A percentile compares a stretch with the other conserved stretches of the same genome.
Conservation (phyloP, 345 rosid genomes). For the Eucalyptus erythrocorys region DNA sequence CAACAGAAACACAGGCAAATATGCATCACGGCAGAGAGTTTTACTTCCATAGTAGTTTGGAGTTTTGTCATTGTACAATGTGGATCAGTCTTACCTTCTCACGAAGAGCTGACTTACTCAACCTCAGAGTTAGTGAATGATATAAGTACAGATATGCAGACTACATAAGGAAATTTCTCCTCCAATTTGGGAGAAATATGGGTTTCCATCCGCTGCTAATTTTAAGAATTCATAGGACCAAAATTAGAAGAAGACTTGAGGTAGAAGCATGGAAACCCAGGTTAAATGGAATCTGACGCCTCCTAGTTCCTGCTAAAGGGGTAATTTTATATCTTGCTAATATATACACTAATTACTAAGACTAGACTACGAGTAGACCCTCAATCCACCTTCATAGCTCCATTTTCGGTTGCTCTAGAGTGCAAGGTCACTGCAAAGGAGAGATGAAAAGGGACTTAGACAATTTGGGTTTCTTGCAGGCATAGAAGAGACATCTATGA, state of each 20-base stretch:
- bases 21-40: not conserved
- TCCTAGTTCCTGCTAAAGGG: conserved; percentile 16
- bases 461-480: not conserved
- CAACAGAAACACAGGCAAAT: not conserved
- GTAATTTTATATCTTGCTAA: not conserved
- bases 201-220: conserved; percentile 9
- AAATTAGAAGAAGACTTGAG: not conserved
- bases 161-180: not conserved
- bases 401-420: conserved; percentile 46
- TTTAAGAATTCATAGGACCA: conserved; percentile 1
- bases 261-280: conserved; percentile 7
- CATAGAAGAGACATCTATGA: not conserved
- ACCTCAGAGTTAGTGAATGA: conserved; percentile 10
- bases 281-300: conserved; percentile 14
- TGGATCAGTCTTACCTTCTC: conserved; percentile 14
- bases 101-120: conserved; percentile 5
- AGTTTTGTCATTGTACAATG: conserved; percentile 10
- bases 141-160: not conserved
- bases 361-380: not conserved
- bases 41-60: conserved; percentile 3
- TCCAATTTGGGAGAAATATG: conserved; percentile 5
- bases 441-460: not conserved
- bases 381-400: conserved; percentile 43
- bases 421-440: conserved; percentile 37
- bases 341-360: not conserved